Conservation (phyloP, 495 filamentous ascomycete species). For the Corynascus novoguineensis region DNA sequence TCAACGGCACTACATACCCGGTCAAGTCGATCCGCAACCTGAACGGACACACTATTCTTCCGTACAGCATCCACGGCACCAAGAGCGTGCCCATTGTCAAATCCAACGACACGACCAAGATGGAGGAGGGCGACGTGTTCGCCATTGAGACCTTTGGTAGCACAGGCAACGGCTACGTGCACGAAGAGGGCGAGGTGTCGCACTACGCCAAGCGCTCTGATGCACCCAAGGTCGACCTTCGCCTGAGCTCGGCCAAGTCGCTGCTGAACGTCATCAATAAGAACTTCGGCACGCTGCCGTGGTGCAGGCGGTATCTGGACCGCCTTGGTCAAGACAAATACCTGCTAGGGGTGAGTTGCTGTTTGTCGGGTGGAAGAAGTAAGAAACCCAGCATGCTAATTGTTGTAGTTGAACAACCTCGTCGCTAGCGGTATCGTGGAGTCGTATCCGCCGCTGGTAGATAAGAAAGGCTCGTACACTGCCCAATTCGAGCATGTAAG, state of each 20-base stretch:
- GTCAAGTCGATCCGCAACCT: conserved; percentile 84
- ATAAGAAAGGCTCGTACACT: conserved; percentile 92
- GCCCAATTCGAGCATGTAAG: conserved; percentile 93
- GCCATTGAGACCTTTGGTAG: conserved; percentile 93
- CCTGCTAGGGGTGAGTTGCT: conserved; percentile 62
- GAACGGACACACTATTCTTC: conserved; percentile 83
- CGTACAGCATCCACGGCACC: conserved; percentile 77
- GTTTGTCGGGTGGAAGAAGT: not conserved
- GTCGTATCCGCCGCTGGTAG: conserved; percentile 80
- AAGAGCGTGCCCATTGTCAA: conserved; percentile 93
- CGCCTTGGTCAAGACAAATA: conserved; percentile 84
- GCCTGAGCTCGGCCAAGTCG: conserved; percentile 71
- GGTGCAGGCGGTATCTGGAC: conserved; percentile 81
- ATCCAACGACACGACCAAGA: conserved; percentile 70
- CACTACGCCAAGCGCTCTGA: conserved; percentile 67
- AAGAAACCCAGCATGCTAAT: not conserved
- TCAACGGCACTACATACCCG: conserved; percentile 70
- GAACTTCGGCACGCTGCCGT: conserved; percentile 86
- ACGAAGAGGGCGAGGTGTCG: conserved; percentile 76
- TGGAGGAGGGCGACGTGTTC: conserved; percentile 92
- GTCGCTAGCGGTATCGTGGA: conserved; percentile 80
- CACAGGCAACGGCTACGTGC: conserved; percentile 80
- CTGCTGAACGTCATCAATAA: conserved; percentile 81
- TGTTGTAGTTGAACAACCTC: conserved; percentile 74
- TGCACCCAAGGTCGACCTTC: conserved; percentile 60